Evolutionary conservation across 805 yeast species (phyloP).

Genomic region (Metschnikowia hibisci): DNA sequence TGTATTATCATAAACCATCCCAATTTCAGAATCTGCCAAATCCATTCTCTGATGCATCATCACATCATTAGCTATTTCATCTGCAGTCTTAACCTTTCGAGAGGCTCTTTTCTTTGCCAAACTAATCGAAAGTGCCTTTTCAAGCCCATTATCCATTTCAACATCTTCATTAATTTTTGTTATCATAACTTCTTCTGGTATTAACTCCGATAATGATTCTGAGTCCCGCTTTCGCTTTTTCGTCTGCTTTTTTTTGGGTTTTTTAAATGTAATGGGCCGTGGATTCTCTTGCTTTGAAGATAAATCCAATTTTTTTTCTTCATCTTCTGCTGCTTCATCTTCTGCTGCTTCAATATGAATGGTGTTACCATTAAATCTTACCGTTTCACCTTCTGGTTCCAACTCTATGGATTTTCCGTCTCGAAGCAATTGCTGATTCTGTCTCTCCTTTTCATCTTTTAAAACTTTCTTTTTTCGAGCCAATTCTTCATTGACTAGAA

Average conservation of each 20-base stretch:
- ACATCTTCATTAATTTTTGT: conserved; percentile 18
- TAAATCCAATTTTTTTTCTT: conserved; percentile 7
- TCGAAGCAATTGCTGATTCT: conserved; percentile 11
- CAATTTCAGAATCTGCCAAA: conserved; percentile 15
- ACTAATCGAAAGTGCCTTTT: conserved; percentile 27
- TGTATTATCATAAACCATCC: conserved; percentile 33
- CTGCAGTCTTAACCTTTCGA: conserved; percentile 27
- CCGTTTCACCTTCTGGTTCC: conserved; percentile 5
- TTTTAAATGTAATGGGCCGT: conserved; percentile 38
- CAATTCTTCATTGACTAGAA: conserved; percentile 39
- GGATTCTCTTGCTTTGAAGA: conserved; percentile 7
- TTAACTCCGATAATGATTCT: conserved; percentile 26
- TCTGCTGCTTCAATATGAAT: background rate
- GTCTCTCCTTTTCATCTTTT: conserved; percentile 25
- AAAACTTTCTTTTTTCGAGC: conserved; percentile 24
- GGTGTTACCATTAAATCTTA: conserved; percentile 10
- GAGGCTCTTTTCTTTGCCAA: conserved; percentile 26
- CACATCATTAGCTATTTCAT: conserved; percentile 38
- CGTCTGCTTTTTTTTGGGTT: conserved; percentile 15
- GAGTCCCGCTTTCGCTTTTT: conserved; percentile 18
- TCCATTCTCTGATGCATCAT: conserved; percentile 20
- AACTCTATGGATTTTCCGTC: conserved; percentile 5
- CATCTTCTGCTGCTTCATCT: conserved; percentile 5
- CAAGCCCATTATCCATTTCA: conserved; percentile 32
- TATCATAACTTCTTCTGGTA: conserved; percentile 25